Evolutionary conservation across 2,329 filamentous ascomycete species (phyloP), one percentile per base, ranked within the genome.

Genomic region (Aspergillus latus): DNA sequence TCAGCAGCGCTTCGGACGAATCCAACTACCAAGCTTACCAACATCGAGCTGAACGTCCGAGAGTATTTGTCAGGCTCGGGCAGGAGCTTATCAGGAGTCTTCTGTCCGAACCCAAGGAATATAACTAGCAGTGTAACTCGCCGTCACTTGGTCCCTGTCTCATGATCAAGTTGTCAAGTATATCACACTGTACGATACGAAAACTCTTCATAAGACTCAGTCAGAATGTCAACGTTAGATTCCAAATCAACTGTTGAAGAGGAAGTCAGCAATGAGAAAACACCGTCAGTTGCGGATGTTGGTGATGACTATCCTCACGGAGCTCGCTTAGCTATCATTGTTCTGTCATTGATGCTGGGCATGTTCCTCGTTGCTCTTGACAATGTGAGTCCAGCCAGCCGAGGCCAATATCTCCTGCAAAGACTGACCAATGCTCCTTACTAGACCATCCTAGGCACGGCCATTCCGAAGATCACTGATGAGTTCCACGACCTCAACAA

Each of bases 401-500:
- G 10, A 37, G 8, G 34, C 34, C 34, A 13, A 37, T 21, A 13
- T 37, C 10, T 5, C n/a, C 21, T 37, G 34, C 11, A 5, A 13
- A 37, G n/a, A 26, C 37, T 50, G 21, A 42, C 50, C 21, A 15
- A 30, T 5, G 11, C 34, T 13, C 11, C 30, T 26, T 13, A 16
- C 44, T 29, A 54, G 53, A 63, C 58, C 7, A 64, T 66, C 32
- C 29, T 66, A 8, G 62, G 53, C 5, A 66, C 64, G 1, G 74
- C 74, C 1, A 71, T 76, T 13, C 73, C 74, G 0, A 60, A 64
- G 11, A 75, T 77, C 39, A 76, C 74, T 2, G 64, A 72, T 45
- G 67, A 77, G 6, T 78, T 78, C 62, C 53, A 75, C 44, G 67
- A 64, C n/a, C 63, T 77, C 0, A 61, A 72, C 26, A 68, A 77